Percentiles rank a stretch among this genome's conserved stretches.
These are phyloP conservation scores for Endotrypanum monterogeii DNA, from an alignment of 208 protist genomes.

Conservation along the genomic window DNA sequence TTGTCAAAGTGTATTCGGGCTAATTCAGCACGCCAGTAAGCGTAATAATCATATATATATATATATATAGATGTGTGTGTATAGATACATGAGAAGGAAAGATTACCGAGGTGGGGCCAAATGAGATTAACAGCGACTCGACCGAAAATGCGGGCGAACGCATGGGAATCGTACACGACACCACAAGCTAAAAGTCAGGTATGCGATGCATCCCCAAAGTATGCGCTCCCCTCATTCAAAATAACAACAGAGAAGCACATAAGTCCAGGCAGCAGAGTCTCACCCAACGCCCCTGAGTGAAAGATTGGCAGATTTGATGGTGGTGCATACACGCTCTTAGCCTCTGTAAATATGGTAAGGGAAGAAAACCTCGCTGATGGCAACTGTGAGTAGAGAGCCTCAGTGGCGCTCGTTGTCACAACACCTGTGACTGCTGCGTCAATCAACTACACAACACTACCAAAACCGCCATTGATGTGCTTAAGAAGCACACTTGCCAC, in stretches of 20 bases:
- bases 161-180: background rate
- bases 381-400: background rate
- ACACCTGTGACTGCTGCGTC: background rate
- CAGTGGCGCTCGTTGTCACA: background rate
- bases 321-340: background rate
- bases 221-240: background rate
- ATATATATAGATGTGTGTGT: no score
- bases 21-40: background rate
- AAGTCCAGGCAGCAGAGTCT: background rate
- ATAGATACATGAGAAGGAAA: background rate
- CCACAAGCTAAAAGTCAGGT: background rate
- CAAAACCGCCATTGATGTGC: conserved; percentile 82
- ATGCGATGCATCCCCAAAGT: background rate
- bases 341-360: background rate
- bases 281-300: background rate
- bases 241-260: background rate
- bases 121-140: background rate
- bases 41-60: background rate
- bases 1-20: background rate
- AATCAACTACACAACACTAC: conserved; percentile 27
- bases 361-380: background rate
- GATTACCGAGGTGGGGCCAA: background rate
- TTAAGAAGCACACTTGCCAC: conserved; percentile 67
- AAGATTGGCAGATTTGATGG: background rate
- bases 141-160: background rate